Evolutionary conservation across 768 basidiomycete species (phyloP).

Genomic region (Lactifluus rugatus): DNA sequence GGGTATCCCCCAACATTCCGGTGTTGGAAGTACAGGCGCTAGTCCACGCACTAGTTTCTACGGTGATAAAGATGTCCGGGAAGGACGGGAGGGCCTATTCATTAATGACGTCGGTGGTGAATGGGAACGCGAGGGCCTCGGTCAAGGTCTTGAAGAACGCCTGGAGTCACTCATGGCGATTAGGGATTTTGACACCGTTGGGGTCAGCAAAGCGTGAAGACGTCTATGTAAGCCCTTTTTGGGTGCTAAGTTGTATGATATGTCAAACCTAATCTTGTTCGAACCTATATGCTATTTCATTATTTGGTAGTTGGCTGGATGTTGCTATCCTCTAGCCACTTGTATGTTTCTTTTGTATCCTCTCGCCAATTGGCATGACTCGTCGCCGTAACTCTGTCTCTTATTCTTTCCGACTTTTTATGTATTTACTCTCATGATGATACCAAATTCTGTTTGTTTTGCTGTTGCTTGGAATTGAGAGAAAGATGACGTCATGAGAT

Average conservation of each 20-base stretch:
- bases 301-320: slow-evolving; percentile 1
- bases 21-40: slow-evolving; percentile 25
- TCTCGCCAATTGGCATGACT: background rate
- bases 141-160: slow-evolving; percentile 73
- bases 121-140: slow-evolving; percentile 81
- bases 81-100: slow-evolving; percentile 24
- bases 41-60: slow-evolving; percentile 20
- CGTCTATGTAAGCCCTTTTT: background rate
- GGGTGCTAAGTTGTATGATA: slow-evolving; percentile 1
- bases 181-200: slow-evolving; percentile 6
- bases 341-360: slow-evolving; percentile 5
- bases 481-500: slow-evolving; percentile 3
- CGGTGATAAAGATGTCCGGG: slow-evolving; percentile 15
- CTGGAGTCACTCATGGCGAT: slow-evolving; percentile 46
- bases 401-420: background rate
- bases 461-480: background rate
- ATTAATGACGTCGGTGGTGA: slow-evolving; percentile 69
- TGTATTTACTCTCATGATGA: slow-evolving; percentile 3
- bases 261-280: slow-evolving; percentile 1
- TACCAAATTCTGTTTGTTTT: slow-evolving; percentile 5
- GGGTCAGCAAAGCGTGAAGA: slow-evolving; percentile 14
- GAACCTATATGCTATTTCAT: slow-evolving; percentile 9
- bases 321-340: background rate
- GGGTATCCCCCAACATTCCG: slow-evolving; percentile 30
- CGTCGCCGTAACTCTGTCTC: background rate